phyloP scores from a whole-genome alignment of 2,329 filamentous ascomycete species.

The Aspergillus aculeatinus region DNA sequence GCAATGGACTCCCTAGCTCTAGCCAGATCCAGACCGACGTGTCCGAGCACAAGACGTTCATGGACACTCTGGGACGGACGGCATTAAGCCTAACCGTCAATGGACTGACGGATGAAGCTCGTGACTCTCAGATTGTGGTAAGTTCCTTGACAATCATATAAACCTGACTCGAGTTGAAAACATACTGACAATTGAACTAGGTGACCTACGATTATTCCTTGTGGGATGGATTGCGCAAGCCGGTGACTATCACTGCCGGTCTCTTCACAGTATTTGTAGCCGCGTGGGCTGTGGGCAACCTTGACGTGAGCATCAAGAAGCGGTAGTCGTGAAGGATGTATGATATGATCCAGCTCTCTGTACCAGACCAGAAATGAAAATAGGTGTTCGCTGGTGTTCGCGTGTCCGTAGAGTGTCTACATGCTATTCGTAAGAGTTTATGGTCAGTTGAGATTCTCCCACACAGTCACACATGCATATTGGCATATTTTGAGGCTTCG shows the following conservation, averaged over 20 bases:
- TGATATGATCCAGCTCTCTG: conserved; percentile 14
- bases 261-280: conserved; percentile 71
- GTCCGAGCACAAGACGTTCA: conserved; percentile 78
- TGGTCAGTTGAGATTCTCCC: neutral
- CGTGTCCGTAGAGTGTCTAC: neutral
- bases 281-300: conserved; percentile 71
- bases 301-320: conserved; percentile 78
- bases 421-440: neutral
- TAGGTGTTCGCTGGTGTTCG: neutral
- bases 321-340: conserved; percentile 37
- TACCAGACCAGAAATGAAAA: conserved; percentile 1
- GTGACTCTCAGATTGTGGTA: conserved; percentile 76
- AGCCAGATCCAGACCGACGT: conserved; percentile 54
- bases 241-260: conserved; percentile 74
- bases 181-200: conserved; percentile 24
- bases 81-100: conserved; percentile 74
- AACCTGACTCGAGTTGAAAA: neutral
- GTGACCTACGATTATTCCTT: conserved; percentile 83
- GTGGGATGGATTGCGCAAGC: conserved; percentile 76
- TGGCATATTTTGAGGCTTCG: neutral
- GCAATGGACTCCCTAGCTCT: conserved; percentile 67
- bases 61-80: conserved; percentile 89
- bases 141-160: conserved; percentile 17
- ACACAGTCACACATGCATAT: neutral
- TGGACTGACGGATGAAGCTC: conserved; percentile 87